Base-by-base conservation (phyloP, 768 basidiomycete species). In the Lentinula sp. region DNA sequence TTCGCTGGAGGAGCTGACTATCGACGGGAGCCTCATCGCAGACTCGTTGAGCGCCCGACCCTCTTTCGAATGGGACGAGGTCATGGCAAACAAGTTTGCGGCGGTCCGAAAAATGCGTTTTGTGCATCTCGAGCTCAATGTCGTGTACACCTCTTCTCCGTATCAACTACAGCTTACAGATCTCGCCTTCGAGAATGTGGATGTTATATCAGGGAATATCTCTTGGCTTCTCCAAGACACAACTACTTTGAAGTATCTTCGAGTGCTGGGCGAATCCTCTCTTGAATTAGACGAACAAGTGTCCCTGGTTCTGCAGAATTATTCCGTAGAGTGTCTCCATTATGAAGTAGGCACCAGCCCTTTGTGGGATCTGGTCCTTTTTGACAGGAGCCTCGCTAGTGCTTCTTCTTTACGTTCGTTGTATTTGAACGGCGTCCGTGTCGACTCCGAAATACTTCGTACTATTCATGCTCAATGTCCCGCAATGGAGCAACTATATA, bases 1-100 rank as follows among this genome's bases (percentile, higher is more conserved):
- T 16, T 61, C 68, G 16, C 66, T 85, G 15, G 70, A 68, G 49
- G 72, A 76, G 39, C 67, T 84, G 16, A 77, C 77, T 52, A 73
- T 84, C 62, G 79, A 84, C 66, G 84, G 83, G 8, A 73, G 69
- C 51, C 61, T 73, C 54, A 57, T 76, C 11, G 59, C 63, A n/a
- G 57, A 67, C 45, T 67, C 68, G 23, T 58, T 73, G 39, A 63
- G 63, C 54, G 55, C 63, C 16, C 68, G 63, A 28, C 72, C 80
- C 1, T 80, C 80, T 16, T 66, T 86, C 64, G 78, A 79, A 63
- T 84, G 83, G 83, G 81, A 84, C 65, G 81, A 84, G 56, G 70
- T 69, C 40, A 67, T 83, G n/a, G 72, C 75, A 2, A 76, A 74
- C 69, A 74, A 71, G 49, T 83, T 84, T 63, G 70, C 75, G 8